phyloP scores from a whole-genome alignment of 2,329 filamentous ascomycete genomes.

The Cytospora piceae region DNA sequence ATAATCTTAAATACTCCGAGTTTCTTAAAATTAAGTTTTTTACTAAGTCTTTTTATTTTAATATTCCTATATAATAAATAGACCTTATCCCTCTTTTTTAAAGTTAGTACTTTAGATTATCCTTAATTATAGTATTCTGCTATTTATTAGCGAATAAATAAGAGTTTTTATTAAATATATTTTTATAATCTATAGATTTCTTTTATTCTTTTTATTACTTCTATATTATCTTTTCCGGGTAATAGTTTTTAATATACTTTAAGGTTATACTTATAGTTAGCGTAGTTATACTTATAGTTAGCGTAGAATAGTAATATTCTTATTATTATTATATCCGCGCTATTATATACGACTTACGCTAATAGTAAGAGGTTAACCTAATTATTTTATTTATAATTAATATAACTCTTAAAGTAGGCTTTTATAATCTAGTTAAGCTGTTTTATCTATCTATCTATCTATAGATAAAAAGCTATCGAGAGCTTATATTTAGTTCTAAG shows the following conservation, averaged over 20 bases:
- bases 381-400: slow-evolving; percentile 7
- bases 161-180: neutral
- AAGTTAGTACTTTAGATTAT: neutral
- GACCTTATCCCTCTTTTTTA: neutral
- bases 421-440: neutral
- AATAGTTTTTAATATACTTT: neutral
- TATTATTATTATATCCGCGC: neutral
- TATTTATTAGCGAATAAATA: neutral
- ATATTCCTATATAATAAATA: slow-evolving; percentile 1
- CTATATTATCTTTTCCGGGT: neutral
- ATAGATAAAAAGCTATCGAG: neutral
- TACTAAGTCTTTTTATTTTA: neutral
- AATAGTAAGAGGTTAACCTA: neutral
- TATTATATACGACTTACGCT: neutral
- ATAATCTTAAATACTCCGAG: neutral
- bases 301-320: neutral
- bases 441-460: neutral
- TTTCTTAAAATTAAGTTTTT: slow-evolving; percentile 4
- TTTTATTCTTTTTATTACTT: slow-evolving; percentile 3
- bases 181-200: neutral
- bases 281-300: neutral
- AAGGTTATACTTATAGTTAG: neutral
- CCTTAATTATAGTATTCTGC: neutral
- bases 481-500: neutral
- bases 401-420: slow-evolving; percentile 1